Evolutionary conservation across 768 basidiomycete species (phyloP), one percentile per base, ranked within the genome.

Genomic region (Tremella mesenterica): DNA sequence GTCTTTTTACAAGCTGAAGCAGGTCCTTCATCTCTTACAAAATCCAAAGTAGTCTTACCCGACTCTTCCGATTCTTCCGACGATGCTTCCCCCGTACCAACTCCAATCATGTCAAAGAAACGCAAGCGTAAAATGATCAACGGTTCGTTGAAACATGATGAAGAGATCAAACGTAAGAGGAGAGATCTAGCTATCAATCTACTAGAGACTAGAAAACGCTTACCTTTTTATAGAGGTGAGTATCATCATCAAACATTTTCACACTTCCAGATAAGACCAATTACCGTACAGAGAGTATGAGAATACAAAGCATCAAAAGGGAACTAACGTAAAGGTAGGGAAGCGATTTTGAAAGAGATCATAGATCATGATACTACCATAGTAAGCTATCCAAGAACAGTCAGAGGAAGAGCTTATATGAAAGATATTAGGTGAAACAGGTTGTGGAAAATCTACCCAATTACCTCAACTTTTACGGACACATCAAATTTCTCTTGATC

Each of bases 381-480:
- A 27, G 69, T 72, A 34, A 48, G 70, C 48, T 14, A 13, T 30
- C 26, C 30, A 12, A 16, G n/a, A 30, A 9, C 18, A 2, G 7
- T 18, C 34, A 26, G 5, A 45, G 44, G 20, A 5, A 26, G 29
- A 14, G 20, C 36, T 36, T 28, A 44, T n/a, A 33, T 30, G 41
- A 1, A 30, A 72, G 70, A 64, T 73, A 25, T 51, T 73, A 26
- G 71, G 69, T 10, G 71, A 73, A 44, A 73, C 71, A 33, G 71
- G 71, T 36, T 71, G 67, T 41, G 71, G 71, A 14, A 73, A 73
- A 60, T 71, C 69, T 13, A 73, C 71, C 10, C 71, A 73, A 56
- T 54, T 73, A 33, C 67, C 67, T 5, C 62, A 70, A 52, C 60
- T 73, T 6, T 61, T 73, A 2, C 56, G 61, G 1, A 56, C 59